A percentile compares a stretch with the other conserved stretches of the same genome.
Evolutionary conservation across 176 grass and related monocot genomes (phyloP).

Genomic region (Alloteropsis semialata): DNA sequence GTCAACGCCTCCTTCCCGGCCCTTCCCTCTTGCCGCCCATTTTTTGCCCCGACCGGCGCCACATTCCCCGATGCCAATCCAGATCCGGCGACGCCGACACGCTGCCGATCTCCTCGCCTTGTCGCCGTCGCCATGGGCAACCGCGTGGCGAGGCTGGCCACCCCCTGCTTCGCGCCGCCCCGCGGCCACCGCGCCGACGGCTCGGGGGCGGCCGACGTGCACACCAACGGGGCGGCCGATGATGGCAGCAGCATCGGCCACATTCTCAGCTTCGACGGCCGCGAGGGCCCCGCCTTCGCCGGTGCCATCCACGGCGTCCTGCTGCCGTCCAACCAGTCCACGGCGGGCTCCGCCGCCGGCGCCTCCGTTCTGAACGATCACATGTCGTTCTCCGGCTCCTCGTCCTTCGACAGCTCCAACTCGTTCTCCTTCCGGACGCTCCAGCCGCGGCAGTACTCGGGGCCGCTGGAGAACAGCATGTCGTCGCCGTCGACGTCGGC

Average conservation of each 20-base stretch:
- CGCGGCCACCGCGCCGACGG: background rate
- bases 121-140: conserved; percentile 31
- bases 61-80: conserved; percentile 32
- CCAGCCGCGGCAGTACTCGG: conserved; percentile 48
- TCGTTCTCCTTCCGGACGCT: conserved; percentile 84
- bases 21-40: conserved; percentile 11
- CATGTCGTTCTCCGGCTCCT: conserved; percentile 42
- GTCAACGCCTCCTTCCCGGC: conserved; percentile 30
- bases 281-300: background rate
- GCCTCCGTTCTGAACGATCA: conserved; percentile 30
- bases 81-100: conserved; percentile 29
- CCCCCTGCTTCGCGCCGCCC: conserved; percentile 34
- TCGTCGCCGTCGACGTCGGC: conserved; percentile 41
- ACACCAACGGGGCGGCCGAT: background rate
- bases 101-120: background rate
- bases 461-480: conserved; percentile 32
- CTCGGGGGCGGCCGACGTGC: background rate
- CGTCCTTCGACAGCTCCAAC: conserved; percentile 78
- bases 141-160: conserved; percentile 27
- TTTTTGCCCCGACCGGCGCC: background rate
- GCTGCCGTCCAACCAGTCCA: conserved; percentile 67
- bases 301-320: conserved; percentile 74
- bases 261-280: conserved; percentile 40
- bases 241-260: conserved; percentile 18
- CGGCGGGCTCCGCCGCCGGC: conserved; percentile 22